Base-by-base conservation (phyloP, 495 filamentous ascomycete species). In the Neurospora discreta region DNA sequence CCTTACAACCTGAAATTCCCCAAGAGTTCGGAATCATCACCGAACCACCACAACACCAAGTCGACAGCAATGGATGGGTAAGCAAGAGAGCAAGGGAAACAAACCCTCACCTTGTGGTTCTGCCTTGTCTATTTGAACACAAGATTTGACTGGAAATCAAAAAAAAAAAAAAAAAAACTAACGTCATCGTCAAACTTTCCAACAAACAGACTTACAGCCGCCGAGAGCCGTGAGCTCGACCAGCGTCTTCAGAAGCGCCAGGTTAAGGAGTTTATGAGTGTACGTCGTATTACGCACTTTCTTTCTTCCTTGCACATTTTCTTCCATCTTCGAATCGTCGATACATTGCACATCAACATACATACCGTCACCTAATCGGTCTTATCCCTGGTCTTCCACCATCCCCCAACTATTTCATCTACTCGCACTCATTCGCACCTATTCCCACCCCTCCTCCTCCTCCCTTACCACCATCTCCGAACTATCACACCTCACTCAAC, bases 211-310 rank as follows among this genome's bases (percentile, higher is more conserved):
- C 93, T 99, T 81, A 94, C 90, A 73, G 81, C 87, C 75, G 81
- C 90, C 71, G 95, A 99, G 84, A 91, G 94, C 84, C 90, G 92
- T 81, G 93, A 98, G 86, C 91, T 99, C 80, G 89, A 95, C 77
- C 77, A 86, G 81, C 92, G 95, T 82, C 92, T 98, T 87, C 92
- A 98, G 85, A 90, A 90, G 83, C 94, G 94, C 83, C 95, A 99
- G 85, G 90, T 98, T 88, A 97, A 97, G 85, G 95, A 98, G 74
- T 98, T 99, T 80, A 97, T 98, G 91, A 91, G 87, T 75, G 95
- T 98, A 88, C 81, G 85, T 86, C 20, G 42, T 23, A 46, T 71
- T 38, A 20, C 39, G 41, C 36, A 44, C 41, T 18, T 41, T 33
- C 3, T 15, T 41, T 41, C 7, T 43, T 60, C 52, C 3, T 20